Evolutionary conservation across 306 rosid species (phyloP).

Genomic region (barrel medic (Medicago truncatula)): DNA sequence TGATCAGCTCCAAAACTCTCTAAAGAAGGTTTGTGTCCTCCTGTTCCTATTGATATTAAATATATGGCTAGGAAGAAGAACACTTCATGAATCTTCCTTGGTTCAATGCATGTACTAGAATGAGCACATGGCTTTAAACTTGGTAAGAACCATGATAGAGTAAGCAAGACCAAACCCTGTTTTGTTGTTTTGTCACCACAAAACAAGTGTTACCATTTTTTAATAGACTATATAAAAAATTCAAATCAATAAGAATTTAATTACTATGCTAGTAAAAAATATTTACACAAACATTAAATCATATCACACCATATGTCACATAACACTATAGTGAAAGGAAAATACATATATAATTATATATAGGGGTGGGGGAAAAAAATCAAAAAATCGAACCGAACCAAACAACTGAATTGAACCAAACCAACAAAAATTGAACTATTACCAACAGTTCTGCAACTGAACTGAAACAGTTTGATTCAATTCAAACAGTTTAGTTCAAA

Average conservation of each 20-base stretch:
- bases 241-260: background rate
- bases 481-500: no score
- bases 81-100: conserved; percentile 70
- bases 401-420: no score
- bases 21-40: conserved; percentile 90
- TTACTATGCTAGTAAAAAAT: background rate
- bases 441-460: no score
- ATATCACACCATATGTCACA: background rate
- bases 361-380: no score
- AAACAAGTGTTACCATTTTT: background rate
- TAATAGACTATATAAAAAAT: background rate
- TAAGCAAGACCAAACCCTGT: conserved; percentile 79
- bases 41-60: conserved; percentile 85
- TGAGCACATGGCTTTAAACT: conserved; percentile 63
- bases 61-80: conserved; percentile 77
- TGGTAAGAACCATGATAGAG: conserved; percentile 76
- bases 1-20: conserved; percentile 98
- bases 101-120: conserved; percentile 45
- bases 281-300: background rate
- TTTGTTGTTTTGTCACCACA: conserved; percentile 11
- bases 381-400: no score
- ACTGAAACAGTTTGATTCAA: no score
- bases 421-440: no score
- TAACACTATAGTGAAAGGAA: no score
- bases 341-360: no score